These are phyloP conservation scores for Clohesyomyces aquaticus DNA, from an alignment of 495 filamentous ascomycete species.

Conservation along the genomic window DNA sequence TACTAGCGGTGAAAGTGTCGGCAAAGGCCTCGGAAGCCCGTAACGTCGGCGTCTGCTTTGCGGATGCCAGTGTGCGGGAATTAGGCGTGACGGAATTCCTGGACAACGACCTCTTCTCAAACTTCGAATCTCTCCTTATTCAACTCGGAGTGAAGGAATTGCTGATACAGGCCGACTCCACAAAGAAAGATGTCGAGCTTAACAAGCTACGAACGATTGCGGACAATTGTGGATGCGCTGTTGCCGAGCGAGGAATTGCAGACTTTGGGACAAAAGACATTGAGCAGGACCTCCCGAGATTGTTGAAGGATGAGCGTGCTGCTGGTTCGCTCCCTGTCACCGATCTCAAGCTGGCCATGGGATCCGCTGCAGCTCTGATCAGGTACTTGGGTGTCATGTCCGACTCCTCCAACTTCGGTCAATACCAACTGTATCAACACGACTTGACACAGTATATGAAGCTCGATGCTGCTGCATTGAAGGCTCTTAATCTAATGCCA, in stretches of 20 bases:
- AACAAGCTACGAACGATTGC: constrained; percentile 85
- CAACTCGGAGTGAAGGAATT: constrained; percentile 96
- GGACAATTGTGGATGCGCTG: constrained; percentile 86
- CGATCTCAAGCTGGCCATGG: constrained; percentile 96
- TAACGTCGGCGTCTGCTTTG: constrained; percentile 93
- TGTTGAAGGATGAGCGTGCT: constrained; percentile 83
- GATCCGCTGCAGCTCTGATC: constrained; percentile 88
- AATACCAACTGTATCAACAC: constrained; percentile 96
- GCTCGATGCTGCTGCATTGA: constrained; percentile 90
- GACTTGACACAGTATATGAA: constrained; percentile 99
- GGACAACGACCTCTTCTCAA: constrained; percentile 97
- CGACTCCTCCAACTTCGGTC: constrained; percentile 91
- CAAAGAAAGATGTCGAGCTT: constrained; percentile 85
- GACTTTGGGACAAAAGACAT: constrained; percentile 94
- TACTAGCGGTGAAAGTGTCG: constrained; percentile 89
- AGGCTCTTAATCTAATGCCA: constrained; percentile 96
- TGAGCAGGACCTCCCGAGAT: constrained; percentile 86
- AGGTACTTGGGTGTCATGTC: constrained; percentile 92
- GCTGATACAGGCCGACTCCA: constrained; percentile 72
- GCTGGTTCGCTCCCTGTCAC: constrained; percentile 82
- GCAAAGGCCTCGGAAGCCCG: constrained; percentile 83
- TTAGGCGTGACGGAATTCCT: constrained; percentile 96
- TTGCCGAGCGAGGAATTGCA: constrained; percentile 71
- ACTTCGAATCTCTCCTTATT: constrained; percentile 95
- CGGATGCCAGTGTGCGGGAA: constrained; percentile 94